phyloP scores from a whole-genome alignment of 306 rosid species.

The Casuarina equisetifolia region DNA sequence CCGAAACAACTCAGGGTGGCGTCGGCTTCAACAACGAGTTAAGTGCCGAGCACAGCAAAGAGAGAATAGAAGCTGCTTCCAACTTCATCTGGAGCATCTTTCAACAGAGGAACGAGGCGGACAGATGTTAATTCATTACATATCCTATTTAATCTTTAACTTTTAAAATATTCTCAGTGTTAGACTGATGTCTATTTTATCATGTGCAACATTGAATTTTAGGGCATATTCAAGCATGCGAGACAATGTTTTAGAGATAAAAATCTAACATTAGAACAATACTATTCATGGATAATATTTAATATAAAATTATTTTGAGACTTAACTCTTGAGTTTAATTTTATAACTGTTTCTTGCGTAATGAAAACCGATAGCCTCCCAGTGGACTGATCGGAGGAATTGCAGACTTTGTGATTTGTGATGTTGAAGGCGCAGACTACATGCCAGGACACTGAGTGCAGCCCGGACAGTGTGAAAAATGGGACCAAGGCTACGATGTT shows the following conservation, averaged over 20 bases:
- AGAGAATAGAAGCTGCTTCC: conserved; percentile 32
- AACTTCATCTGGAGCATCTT: conserved; percentile 39
- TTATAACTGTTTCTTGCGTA: conserved; percentile 33
- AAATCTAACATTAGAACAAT: too few relatives aligned
- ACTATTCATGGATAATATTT: too few relatives aligned
- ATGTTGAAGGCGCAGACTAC: conserved; percentile 37
- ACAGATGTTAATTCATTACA: conserved; percentile 5
- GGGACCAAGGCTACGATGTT: too few relatives aligned
- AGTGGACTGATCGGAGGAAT: conserved; percentile 35
- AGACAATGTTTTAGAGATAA: too few relatives aligned
- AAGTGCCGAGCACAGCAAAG: conserved; percentile 26
- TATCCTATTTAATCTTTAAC: too few relatives aligned
- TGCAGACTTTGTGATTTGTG: conserved; percentile 40
- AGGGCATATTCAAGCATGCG: conserved; percentile 23
- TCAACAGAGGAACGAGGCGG: conserved; percentile 15
- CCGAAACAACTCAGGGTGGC: conserved; percentile 41
- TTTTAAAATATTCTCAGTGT: neutral
- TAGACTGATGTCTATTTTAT: too few relatives aligned
- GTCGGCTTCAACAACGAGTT: conserved; percentile 36
- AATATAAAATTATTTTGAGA: too few relatives aligned
- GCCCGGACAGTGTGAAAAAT: neutral
- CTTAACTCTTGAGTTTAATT: too few relatives aligned
- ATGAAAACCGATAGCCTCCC: neutral
- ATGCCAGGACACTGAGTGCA: conserved; percentile 11
- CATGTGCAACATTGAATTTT: too few relatives aligned